A percentile compares a stretch with the other conserved stretches of the same genome.
Evolutionary conservation across 2,329 filamentous ascomycete genomes (phyloP).

Genomic region (Mycosphaerella sp.): DNA sequence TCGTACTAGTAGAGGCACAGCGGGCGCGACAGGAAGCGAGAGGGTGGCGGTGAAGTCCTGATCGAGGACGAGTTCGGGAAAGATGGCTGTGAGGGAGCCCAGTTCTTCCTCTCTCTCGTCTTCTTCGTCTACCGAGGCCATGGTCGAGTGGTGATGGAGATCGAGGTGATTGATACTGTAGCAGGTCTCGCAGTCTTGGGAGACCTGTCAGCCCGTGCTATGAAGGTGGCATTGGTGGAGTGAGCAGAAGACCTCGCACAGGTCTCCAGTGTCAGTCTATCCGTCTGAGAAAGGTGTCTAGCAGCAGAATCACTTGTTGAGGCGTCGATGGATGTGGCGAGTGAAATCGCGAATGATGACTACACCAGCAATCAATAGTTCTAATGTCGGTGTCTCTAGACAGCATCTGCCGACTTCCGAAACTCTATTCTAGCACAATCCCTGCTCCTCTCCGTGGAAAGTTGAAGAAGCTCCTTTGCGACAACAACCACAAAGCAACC

Average conservation of each 20-base stretch:
- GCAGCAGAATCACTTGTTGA: neutral
- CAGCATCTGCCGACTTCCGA: constrained; percentile 5
- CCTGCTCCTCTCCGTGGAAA: no score
- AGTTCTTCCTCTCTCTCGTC: constrained; percentile 58
- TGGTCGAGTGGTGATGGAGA: neutral
- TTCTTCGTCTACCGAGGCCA: constrained; percentile 24
- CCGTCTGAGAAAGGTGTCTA: neutral
- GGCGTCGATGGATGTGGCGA: constrained; percentile 4
- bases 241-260: constrained; percentile 5
- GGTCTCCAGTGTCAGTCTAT: neutral
- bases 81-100: constrained; percentile 55
- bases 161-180: neutral
- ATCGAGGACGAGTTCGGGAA: constrained; percentile 52
- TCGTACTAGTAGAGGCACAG: constrained; percentile 43
- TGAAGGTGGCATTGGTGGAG: constrained; percentile 20
- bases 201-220: constrained; percentile 24
- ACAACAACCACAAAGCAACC: constrained; percentile 7
- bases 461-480: no score
- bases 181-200: constrained; percentile 20
- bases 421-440: neutral
- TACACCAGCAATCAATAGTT: neutral
- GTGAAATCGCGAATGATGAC: constrained; percentile 11
- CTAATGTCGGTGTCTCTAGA: constrained; percentile 1
- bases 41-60: constrained; percentile 47
- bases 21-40: constrained; percentile 51